Evolutionary conservation across 371 early-diverging fungal species (phyloP), one percentile per base, ranked within the genome.

Genomic region (Mucor plumbeus): DNA sequence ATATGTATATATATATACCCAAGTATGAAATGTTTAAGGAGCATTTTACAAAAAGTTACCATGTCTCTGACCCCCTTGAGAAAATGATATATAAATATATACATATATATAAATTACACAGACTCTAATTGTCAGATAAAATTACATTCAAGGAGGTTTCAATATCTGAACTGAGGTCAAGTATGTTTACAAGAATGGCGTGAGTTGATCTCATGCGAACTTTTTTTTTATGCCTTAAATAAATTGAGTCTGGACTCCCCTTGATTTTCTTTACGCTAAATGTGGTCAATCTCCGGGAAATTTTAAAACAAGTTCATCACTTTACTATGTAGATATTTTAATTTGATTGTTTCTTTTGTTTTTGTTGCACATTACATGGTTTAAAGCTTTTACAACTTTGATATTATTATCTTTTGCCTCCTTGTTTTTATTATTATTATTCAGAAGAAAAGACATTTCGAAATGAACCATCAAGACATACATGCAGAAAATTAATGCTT

Each of bases 11-110:
- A 34, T 39, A 39, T 54, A 36, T 50, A 40, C 38, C 38, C 11
- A 38, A 5, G 38, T 38, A 38, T 38, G 35, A 19, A 44, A 48
- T 58, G 21, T 59, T 66, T 63, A 63, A 55, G 63, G 63, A 63
- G 63, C 35, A 55, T 55, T 55, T 55, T 11, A 55, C 55, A 17
- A n/a, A 9, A 10, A 4, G 31, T 35, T 15, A 17, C 55, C 35
- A 17, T 34, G 55, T 35, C 55, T 55, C 55, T 34, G 55, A 34
- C n/a, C 55, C 55, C 55, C 55, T 55, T 15, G 35, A 21, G 53
- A 21, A 17, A 53, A 44, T 44, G 44, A 10, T 44, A 5, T 38
- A 5, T 50, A 19, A 11, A 50, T 50, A 21, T 50, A 21, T 50
- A 21, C 11, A 50, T 21, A 21, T 9, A 50, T 21, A 26, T 9